Conservation (phyloP, 208 protist genomes). For the Naegleria fowleri region DNA sequence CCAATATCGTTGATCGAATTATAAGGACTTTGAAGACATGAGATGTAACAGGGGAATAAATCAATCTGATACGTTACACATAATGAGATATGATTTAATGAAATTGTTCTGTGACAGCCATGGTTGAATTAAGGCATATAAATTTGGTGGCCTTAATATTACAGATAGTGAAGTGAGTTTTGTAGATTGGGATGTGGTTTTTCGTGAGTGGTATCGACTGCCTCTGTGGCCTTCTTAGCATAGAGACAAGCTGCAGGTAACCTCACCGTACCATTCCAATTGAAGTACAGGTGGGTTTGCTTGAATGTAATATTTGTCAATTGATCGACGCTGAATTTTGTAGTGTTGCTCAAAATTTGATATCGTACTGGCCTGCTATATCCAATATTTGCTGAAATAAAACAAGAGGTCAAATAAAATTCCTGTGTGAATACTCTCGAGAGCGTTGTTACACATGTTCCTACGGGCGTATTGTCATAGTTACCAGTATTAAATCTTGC, state of each 20-base stretch:
- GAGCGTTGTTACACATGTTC: not conserved
- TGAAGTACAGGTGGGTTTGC: constrained; percentile 6
- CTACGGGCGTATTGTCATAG: not conserved
- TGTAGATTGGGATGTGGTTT: not conserved
- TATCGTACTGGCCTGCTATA: not conserved
- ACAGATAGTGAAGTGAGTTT: not conserved
- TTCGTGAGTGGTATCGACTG: not conserved
- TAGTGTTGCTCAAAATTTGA: not conserved
- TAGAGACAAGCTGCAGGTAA: not conserved
- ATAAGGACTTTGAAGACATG: no score
- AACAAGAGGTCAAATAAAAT: not conserved
- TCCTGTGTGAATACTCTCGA: not conserved
- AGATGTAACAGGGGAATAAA: no score
- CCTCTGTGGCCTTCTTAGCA: not conserved
- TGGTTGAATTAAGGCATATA: no score
- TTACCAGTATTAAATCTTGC: not conserved
- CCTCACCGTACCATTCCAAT: constrained; percentile 16
- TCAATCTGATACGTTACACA: no score
- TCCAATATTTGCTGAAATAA: not conserved
- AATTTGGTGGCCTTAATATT: no score
- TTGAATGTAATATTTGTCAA: not conserved
- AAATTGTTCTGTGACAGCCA: no score
- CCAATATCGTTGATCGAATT: no score
- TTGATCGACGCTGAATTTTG: not conserved
- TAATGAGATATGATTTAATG: no score